phyloP scores from a whole-genome alignment of 352 stramenopile species.

The Globisporangium nunn region DNA sequence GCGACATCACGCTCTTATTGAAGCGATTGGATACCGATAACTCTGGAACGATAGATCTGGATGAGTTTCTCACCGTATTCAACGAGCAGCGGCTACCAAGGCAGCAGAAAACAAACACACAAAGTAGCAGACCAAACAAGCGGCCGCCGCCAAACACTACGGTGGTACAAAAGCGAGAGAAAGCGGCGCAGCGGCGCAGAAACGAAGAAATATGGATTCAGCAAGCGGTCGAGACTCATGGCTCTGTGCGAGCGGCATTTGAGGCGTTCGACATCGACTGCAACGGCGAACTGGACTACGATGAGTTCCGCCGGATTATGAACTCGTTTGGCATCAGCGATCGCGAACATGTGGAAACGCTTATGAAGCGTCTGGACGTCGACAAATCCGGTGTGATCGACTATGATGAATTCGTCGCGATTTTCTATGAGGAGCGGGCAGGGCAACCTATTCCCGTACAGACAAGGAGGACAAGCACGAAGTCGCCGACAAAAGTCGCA shows the following conservation, averaged over 20 bases:
- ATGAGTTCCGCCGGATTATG: conserved; percentile 45
- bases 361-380: conserved; percentile 40
- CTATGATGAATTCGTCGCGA: conserved; percentile 55
- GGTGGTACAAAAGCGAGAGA: conserved; percentile 18
- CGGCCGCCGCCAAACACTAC: not conserved
- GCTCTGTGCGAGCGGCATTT: conserved; percentile 33
- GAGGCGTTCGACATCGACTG: conserved; percentile 33
- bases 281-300: conserved; percentile 30
- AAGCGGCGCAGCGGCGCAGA: conserved; percentile 18
- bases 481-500: not conserved
- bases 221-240: conserved; percentile 21
- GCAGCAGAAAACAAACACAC: conserved; percentile 5
- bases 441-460: not conserved
- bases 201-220: conserved; percentile 47
- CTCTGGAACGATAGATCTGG: conserved; percentile 37
- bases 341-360: conserved; percentile 28
- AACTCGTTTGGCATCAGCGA: conserved; percentile 35
- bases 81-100: conserved; percentile 20
- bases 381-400: conserved; percentile 41
- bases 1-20: conserved; percentile 36
- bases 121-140: not conserved
- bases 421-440: conserved; percentile 39
- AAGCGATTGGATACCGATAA: conserved; percentile 40
- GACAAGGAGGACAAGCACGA: not conserved
- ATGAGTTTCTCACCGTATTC: conserved; percentile 56